Conservation (phyloP, 2,329 filamentous ascomycete species). For the Coniochaeta pulveracea region DNA sequence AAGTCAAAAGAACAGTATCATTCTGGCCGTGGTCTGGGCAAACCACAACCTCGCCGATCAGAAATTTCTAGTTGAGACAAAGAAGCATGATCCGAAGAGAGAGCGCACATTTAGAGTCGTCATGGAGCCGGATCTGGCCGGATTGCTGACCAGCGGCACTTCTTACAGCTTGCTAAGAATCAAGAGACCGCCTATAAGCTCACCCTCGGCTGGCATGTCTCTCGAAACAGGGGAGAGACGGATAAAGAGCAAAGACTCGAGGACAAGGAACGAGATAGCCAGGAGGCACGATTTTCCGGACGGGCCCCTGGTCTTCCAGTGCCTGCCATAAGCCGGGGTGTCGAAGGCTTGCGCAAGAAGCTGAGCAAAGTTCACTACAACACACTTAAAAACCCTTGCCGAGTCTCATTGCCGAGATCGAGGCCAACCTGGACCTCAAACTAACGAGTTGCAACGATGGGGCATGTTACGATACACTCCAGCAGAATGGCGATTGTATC, state of each 20-base stretch:
- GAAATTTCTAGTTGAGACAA: conserved; percentile 31
- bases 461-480: conserved; percentile 15
- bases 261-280: conserved; percentile 9
- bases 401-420: conserved; percentile 16
- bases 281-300: conserved; percentile 11
- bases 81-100: conserved; percentile 27
- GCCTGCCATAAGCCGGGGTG: conserved; percentile 19
- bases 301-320: conserved; percentile 16
- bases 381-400: conserved; percentile 18
- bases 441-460: conserved; percentile 10
- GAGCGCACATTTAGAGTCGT: conserved; percentile 43
- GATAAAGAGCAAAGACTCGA: conserved; percentile 8
- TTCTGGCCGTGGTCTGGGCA: conserved; percentile 41
- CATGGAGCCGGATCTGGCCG: conserved; percentile 40
- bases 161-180: conserved; percentile 22
- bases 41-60: conserved; percentile 39
- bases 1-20: conserved; percentile 43
- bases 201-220: conserved; percentile 24
- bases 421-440: conserved; percentile 10
- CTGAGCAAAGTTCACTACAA: conserved; percentile 20
- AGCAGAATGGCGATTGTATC: conserved; percentile 18
- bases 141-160: conserved; percentile 22
- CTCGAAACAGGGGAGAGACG: conserved; percentile 25
- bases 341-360: conserved; percentile 21
- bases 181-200: conserved; percentile 11